A percentile compares a stretch with the other conserved stretches of the same genome.
These are phyloP conservation scores for Euphorbia peplus DNA, from an alignment of 345 rosid species.

Conservation along the genomic window DNA sequence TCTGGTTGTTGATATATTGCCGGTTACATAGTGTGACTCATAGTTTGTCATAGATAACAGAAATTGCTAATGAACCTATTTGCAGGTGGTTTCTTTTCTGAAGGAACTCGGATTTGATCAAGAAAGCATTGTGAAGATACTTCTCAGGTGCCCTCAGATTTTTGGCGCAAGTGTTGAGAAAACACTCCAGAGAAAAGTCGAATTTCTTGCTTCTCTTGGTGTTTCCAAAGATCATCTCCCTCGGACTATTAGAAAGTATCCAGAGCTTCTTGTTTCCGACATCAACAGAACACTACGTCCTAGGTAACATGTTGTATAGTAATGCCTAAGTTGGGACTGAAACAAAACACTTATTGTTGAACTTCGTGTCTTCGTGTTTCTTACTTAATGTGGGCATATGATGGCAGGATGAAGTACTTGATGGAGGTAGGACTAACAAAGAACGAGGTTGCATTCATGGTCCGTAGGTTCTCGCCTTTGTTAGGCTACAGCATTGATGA, in stretches of 20 bases:
- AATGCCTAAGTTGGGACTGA: not conserved
- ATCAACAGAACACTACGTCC: slow-evolving; percentile 57
- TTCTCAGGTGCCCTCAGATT: slow-evolving; percentile 78
- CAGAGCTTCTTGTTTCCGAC: slow-evolving; percentile 73
- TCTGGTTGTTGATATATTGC: not conserved
- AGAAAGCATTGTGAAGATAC: slow-evolving; percentile 53
- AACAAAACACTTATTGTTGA: not conserved
- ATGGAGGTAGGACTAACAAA: slow-evolving; percentile 59
- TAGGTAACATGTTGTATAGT: slow-evolving; percentile 45
- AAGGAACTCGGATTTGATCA: slow-evolving; percentile 63
- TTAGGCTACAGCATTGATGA: slow-evolving; percentile 77
- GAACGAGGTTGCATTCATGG: slow-evolving; percentile 68
- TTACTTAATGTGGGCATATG: not conserved
- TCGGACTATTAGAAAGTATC: slow-evolving; percentile 74
- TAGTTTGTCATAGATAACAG: not conserved
- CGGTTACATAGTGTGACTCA: not conserved
- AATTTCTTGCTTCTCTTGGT: slow-evolving; percentile 56
- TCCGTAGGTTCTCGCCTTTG: slow-evolving; percentile 73
- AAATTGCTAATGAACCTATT: slow-evolving; percentile 12
- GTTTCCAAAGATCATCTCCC: slow-evolving; percentile 51
- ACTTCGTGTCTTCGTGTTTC: not conserved
- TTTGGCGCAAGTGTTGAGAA: slow-evolving; percentile 57
- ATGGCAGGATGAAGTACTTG: slow-evolving; percentile 65
- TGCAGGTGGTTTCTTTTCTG: slow-evolving; percentile 64
- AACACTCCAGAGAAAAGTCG: slow-evolving; percentile 64